These are phyloP conservation scores for Malus hybrid DNA, from an alignment of 331 rosid genomes.

Conservation along the genomic window DNA sequence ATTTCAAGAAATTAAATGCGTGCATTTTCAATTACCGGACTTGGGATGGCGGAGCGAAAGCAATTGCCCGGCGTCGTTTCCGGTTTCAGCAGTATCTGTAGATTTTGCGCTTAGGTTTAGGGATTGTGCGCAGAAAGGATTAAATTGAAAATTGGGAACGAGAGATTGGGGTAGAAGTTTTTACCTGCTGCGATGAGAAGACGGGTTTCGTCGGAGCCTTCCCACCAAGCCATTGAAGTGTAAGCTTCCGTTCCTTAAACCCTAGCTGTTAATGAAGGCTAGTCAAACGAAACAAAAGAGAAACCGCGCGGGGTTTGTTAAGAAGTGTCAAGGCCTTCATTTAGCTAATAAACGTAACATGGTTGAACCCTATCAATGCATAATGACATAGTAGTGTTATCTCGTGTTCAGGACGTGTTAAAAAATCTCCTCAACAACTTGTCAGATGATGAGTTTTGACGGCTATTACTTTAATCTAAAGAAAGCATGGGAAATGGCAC, in stretches of 20 bases:
- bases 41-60: slow-evolving; percentile 75
- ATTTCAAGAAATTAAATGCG: background rate
- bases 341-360: no score
- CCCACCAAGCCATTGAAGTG: slow-evolving; percentile 49
- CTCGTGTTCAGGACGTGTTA: no score
- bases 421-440: no score
- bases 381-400: no score
- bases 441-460: no score
- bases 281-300: background rate
- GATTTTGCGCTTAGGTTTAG: background rate
- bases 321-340: no score
- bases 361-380: background rate
- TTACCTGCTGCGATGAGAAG: slow-evolving; percentile 68
- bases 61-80: slow-evolving; percentile 43
- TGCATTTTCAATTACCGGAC: slow-evolving; percentile 37
- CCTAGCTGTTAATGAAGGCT: background rate
- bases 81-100: slow-evolving; percentile 46
- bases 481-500: no score
- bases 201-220: slow-evolving; percentile 66
- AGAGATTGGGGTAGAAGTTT: background rate
- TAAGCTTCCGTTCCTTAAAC: slow-evolving; percentile 14
- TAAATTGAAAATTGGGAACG: background rate
- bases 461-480: no score
- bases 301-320: background rate
- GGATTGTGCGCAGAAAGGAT: background rate